Evolutionary conservation across 2,329 filamentous ascomycete genomes (phyloP).

Genomic region (Zelopaecilomyces penicillatus): DNA sequence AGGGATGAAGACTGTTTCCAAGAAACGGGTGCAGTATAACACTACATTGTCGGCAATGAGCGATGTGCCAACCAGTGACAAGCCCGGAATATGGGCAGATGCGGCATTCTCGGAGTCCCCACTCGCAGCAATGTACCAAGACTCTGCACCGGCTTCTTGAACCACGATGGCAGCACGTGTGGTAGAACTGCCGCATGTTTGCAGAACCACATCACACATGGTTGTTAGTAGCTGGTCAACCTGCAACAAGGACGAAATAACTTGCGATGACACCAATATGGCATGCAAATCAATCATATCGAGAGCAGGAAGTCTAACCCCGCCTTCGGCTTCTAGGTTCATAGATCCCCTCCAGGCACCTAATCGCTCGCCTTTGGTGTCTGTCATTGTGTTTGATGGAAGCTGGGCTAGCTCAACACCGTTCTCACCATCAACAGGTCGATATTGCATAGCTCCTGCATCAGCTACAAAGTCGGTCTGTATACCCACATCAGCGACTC

Average conservation of each 20-base stretch:
- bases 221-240: conserved; percentile 69
- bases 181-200: conserved; percentile 64
- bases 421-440: conserved; percentile 36
- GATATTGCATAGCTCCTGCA: conserved; percentile 43
- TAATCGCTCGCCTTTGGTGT: conserved; percentile 49
- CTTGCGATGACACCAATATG: conserved; percentile 69
- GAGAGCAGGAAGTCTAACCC: conserved; percentile 59
- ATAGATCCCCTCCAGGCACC: conserved; percentile 57
- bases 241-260: conserved; percentile 69
- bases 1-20: conserved; percentile 65
- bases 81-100: conserved; percentile 55
- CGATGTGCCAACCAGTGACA: conserved; percentile 56
- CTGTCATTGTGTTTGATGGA: conserved; percentile 36
- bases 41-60: conserved; percentile 70
- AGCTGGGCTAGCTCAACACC: conserved; percentile 32
- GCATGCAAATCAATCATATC: conserved; percentile 78
- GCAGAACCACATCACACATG: conserved; percentile 73
- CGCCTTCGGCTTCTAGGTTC: conserved; percentile 45
- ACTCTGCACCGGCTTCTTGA: conserved; percentile 53
- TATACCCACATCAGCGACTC: conserved; percentile 53
- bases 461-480: conserved; percentile 65
- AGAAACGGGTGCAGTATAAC: conserved; percentile 67
- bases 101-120: conserved; percentile 63
- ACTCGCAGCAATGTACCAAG: conserved; percentile 67
- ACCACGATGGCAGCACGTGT: conserved; percentile 67